A percentile compares a stretch with the other conserved stretches of the same genome.
Conservation (phyloP, 768 basidiomycete genomes). For the Collybiopsis luxurians region DNA sequence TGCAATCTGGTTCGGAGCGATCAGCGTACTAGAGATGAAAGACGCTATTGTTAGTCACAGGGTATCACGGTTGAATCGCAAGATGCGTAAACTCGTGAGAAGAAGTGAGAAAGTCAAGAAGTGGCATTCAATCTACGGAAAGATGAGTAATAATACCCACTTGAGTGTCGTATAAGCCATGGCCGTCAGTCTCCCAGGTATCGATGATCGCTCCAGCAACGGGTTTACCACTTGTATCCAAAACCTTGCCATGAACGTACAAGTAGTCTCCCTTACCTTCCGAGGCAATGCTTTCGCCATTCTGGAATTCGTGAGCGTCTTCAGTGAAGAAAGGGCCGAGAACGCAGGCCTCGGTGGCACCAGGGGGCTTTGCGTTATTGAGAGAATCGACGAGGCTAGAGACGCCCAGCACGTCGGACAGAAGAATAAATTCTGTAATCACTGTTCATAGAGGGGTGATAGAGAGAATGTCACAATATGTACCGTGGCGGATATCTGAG, state of each 20-base stretch:
- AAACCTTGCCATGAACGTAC: conserved; percentile 72
- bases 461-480: background rate
- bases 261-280: conserved; percentile 86
- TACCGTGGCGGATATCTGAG: conserved; percentile 60
- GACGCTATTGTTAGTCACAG: conserved; percentile 27
- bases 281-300: conserved; percentile 78
- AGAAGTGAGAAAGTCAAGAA: background rate
- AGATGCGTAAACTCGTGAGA: background rate
- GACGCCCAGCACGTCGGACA: conserved; percentile 80
- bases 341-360: conserved; percentile 72
- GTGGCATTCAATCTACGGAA: no score
- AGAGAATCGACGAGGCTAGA: conserved; percentile 74
- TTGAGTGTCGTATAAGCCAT: conserved; percentile 46
- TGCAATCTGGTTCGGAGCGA: conserved; percentile 63
- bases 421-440: conserved; percentile 68
- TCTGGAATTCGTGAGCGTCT: conserved; percentile 63
- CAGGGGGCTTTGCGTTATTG: conserved; percentile 62
- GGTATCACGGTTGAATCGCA: no score
- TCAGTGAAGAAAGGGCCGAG: conserved; percentile 83
- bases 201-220: conserved; percentile 67
- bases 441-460: background rate
- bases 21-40: conserved; percentile 49
- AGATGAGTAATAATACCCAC: conserved; percentile 17
- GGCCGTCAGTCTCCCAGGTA: conserved; percentile 80
- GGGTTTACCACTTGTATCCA: conserved; percentile 61